phyloP scores from a whole-genome alignment of 2,329 filamentous ascomycete species.

The Alternaria viburni region DNA sequence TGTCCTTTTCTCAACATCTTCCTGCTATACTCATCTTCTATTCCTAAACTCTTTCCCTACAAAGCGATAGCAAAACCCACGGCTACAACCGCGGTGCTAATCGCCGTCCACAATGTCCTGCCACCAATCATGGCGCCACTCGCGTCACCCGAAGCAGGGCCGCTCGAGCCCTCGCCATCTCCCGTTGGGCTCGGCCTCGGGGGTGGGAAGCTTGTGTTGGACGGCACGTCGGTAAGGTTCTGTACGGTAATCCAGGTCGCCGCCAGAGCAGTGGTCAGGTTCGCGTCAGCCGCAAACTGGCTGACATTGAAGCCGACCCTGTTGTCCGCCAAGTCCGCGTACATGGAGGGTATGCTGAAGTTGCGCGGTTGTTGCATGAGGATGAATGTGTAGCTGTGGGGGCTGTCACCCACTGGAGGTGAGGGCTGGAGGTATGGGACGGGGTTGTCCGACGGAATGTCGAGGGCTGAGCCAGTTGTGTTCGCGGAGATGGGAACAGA shows the following conservation, averaged over 20 bases:
- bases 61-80: slow-evolving; percentile 28
- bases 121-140: slow-evolving; percentile 14
- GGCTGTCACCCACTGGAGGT: slow-evolving; percentile 37
- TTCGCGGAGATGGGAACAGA: not conserved
- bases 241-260: slow-evolving; percentile 51
- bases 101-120: not conserved
- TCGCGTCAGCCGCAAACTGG: slow-evolving; percentile 43
- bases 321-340: slow-evolving; percentile 30
- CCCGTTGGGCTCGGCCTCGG: slow-evolving; percentile 23
- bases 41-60: slow-evolving; percentile 3
- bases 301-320: slow-evolving; percentile 45
- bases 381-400: slow-evolving; percentile 40
- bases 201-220: slow-evolving; percentile 25
- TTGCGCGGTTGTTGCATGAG: slow-evolving; percentile 36
- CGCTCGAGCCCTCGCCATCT: not conserved
- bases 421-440: slow-evolving; percentile 34
- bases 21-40: not conserved
- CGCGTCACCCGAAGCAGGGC: slow-evolving; percentile 11
- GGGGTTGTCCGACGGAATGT: slow-evolving; percentile 17
- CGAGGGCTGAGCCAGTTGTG: slow-evolving; percentile 15
- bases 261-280: slow-evolving; percentile 37
- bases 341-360: slow-evolving; percentile 34
- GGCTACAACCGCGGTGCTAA: slow-evolving; percentile 20
- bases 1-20: not conserved
- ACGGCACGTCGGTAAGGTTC: slow-evolving; percentile 32